Percentiles rank a stretch among this genome's conserved stretches.
These are phyloP conservation scores for Atalantia buxifolia DNA, from an alignment of 345 rosid genomes.

Conservation along the genomic window DNA sequence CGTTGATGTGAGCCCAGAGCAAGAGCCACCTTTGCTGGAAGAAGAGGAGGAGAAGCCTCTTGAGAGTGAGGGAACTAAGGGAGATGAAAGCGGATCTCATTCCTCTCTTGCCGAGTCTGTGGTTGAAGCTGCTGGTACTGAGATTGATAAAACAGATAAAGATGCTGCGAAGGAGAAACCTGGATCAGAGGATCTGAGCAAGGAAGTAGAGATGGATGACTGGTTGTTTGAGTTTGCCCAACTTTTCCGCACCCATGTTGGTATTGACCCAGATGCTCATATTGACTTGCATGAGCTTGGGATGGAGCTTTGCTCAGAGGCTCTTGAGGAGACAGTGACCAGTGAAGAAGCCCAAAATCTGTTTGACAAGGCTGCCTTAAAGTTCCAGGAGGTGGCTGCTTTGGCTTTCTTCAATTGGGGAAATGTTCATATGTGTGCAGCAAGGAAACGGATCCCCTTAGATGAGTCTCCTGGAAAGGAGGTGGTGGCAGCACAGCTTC, in stretches of 20 bases:
- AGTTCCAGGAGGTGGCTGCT: conserved; percentile 98
- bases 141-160: conserved; percentile 46
- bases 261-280: conserved; percentile 97
- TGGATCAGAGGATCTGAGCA: conserved; percentile 58
- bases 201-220: conserved; percentile 95
- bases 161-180: conserved; percentile 52
- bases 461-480: conserved; percentile 83
- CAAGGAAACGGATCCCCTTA: conserved; percentile 90
- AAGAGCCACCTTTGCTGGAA: conserved; percentile 70
- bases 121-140: conserved; percentile 45
- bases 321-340: conserved; percentile 92
- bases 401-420: conserved; percentile 99
- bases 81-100: conserved; percentile 47
- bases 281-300: conserved; percentile 93
- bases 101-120: conserved; percentile 52
- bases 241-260: conserved; percentile 82
- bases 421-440: conserved; percentile 97
- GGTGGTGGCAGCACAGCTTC: conserved; percentile 66
- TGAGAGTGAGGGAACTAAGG: conserved; percentile 52
- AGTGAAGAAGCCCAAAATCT: conserved; percentile 85
- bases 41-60: conserved; percentile 76
- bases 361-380: conserved; percentile 87
- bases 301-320: conserved; percentile 98
- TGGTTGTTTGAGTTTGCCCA: conserved; percentile 98
- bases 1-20: conserved; percentile 91